Conservation (phyloP, 495 filamentous ascomycete genomes). For the Penicillium robsamsonii region DNA sequence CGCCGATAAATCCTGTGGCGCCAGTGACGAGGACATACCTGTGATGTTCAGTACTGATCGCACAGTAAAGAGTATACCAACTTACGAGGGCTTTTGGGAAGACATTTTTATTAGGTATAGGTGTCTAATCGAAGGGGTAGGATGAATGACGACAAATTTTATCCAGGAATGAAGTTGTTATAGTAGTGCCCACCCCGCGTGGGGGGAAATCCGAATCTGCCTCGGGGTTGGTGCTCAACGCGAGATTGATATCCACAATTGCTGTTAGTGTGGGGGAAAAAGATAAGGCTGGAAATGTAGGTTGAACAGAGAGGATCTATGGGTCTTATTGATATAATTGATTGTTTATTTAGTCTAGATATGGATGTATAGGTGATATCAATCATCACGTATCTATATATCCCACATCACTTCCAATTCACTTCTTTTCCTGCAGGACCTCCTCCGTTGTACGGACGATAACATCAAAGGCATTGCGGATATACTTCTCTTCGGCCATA, state of each 20-base stretch:
- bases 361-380: background rate
- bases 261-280: background rate
- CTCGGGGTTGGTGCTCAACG: background rate
- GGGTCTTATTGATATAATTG: background rate
- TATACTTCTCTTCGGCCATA: constrained; percentile 66
- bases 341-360: background rate
- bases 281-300: background rate
- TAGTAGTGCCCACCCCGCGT: background rate
- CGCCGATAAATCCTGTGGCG: constrained; percentile 42
- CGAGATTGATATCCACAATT: background rate
- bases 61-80: background rate
- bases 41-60: background rate
- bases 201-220: background rate
- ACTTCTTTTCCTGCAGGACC: constrained; percentile 34
- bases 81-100: constrained; percentile 10
- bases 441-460: constrained; percentile 68
- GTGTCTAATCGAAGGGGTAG: background rate
- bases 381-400: background rate
- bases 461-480: constrained; percentile 75
- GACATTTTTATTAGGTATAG: background rate
- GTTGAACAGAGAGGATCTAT: background rate
- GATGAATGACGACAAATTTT: background rate
- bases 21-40: constrained; percentile 42
- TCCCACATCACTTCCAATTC: background rate
- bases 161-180: background rate